Conservation (phyloP, 306 rosid genomes). For the Citrullus colocynthis region DNA sequence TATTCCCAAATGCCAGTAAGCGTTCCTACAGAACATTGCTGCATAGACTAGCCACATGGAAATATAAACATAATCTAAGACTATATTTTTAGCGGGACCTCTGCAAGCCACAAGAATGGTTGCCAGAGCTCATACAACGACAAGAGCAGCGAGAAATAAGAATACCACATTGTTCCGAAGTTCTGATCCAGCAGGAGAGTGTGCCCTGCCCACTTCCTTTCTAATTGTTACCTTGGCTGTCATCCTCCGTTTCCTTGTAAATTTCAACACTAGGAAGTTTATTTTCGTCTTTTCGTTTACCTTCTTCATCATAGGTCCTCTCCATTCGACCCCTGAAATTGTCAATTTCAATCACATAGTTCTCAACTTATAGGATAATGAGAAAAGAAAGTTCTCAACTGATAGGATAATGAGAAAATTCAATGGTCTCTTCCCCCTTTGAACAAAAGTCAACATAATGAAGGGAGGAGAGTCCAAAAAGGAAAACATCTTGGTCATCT, state of each 20-base stretch:
- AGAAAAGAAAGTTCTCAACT: neutral
- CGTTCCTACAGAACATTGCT: neutral
- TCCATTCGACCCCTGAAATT: constrained; percentile 43
- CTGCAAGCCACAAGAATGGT: constrained; percentile 44
- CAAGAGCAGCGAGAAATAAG: constrained; percentile 23
- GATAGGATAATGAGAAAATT: neutral
- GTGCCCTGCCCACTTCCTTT: constrained; percentile 16
- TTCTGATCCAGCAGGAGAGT: constrained; percentile 27
- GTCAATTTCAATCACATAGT: neutral
- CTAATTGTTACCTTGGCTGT: constrained; percentile 14
- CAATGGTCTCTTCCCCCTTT: no score
- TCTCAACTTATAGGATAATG: neutral
- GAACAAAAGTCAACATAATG: no score
- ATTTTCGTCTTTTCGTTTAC: neutral
- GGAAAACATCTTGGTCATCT: no score
- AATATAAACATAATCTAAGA: neutral
- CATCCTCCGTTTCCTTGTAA: constrained; percentile 14
- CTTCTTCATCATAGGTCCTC: constrained; percentile 16
- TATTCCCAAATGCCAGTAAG: neutral
- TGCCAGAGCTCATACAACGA: constrained; percentile 50
- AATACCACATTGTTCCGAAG: constrained; percentile 39
- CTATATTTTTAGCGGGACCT: constrained; percentile 35
- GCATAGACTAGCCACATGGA: neutral
- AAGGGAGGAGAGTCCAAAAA: no score
- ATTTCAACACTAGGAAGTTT: constrained; percentile 18